These are phyloP conservation scores for Athelia psychrophila DNA, from an alignment of 1,284 basidiomycete species.

Conservation along the genomic window DNA sequence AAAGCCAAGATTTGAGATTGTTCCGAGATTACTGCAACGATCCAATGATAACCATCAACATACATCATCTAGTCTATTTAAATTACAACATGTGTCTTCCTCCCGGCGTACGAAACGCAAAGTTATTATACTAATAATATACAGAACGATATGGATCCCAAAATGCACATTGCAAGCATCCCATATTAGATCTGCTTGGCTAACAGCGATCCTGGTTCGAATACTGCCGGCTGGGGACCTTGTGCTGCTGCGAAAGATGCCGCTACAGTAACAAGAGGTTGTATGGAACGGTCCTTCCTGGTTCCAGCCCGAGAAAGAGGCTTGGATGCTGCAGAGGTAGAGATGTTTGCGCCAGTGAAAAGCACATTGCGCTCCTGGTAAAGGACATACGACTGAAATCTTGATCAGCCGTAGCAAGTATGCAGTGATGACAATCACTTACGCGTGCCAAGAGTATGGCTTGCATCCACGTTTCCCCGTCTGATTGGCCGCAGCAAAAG, in stretches of 20 bases:
- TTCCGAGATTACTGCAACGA: too few relatives aligned
- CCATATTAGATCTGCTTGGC: too few relatives aligned
- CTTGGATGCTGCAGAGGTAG: slow-evolving; percentile 19
- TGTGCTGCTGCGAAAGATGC: slow-evolving; percentile 29
- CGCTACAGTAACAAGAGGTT: slow-evolving; percentile 28
- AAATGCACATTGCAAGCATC: too few relatives aligned
- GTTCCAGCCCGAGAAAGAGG: slow-evolving; percentile 25
- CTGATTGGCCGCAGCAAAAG: slow-evolving; percentile 71
- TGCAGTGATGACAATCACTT: slow-evolving; percentile 26
- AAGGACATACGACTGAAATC: slow-evolving; percentile 68
- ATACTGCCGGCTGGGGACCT: slow-evolving; percentile 32
- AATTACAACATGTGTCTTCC: too few relatives aligned
- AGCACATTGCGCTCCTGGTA: slow-evolving; percentile 74
- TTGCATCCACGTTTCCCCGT: slow-evolving; percentile 70
- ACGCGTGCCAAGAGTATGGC: slow-evolving; percentile 76
- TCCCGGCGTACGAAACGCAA: not conserved
- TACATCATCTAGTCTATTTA: too few relatives aligned
- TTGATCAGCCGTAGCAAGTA: slow-evolving; percentile 8
- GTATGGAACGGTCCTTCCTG: slow-evolving; percentile 27
- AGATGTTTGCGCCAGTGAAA: slow-evolving; percentile 35
- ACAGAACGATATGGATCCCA: not conserved
- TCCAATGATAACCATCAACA: too few relatives aligned
- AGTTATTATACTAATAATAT: not conserved
- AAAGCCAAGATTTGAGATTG: too few relatives aligned
- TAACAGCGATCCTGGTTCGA: slow-evolving; percentile 69